Evolutionary conservation across 1,139 yeast genomes (phyloP), one percentile per base, ranked within the genome.

Genomic region (Candida sanyaensis): DNA sequence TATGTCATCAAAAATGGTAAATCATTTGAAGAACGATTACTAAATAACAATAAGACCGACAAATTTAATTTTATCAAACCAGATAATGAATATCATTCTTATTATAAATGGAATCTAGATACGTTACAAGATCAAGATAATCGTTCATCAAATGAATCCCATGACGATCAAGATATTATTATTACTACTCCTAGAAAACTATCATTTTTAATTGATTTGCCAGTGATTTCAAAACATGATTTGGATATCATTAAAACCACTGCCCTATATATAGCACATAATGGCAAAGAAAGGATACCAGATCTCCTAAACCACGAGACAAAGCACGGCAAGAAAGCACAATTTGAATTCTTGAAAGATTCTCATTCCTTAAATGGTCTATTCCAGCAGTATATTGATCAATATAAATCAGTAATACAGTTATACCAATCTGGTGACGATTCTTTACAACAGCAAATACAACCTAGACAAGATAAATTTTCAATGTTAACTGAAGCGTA

Each of bases 1-100:
- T 89, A 86, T 59, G 89, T 91, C 9, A 59, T 70, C 30, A 76
- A 88, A 54, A 87, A 88, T 60, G 97, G 96, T 0, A 62, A 58
- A 32, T 66, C 73, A 8, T 88, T 90, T 65, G 95, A 86, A 57
- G 73, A 75, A 5, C 71, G 89, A 49, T 75, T 90, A 45, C 68
- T 70, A 40, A 69, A 68, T 33, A 83, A 80, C 50, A 63, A 69
- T 31, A 66, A 66, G 24, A 78, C 76, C 49, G 71, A 74, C 28
- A 84, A 85, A 62, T 90, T 90, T 61, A 69, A 78, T 26, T 91
- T 91, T 60, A 64, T 90, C 10, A 65, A 73, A 17, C 73, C 73
- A 1, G 70, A 67, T 8, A 80, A 87, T 62, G 78, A 83, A 23
- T 82, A 79, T 60, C 65, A 86, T 60, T 66, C 65, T 2, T 88